Base-by-base conservation (phyloP, 352 stramenopile species). In the Phytophthora sp. region DNA sequence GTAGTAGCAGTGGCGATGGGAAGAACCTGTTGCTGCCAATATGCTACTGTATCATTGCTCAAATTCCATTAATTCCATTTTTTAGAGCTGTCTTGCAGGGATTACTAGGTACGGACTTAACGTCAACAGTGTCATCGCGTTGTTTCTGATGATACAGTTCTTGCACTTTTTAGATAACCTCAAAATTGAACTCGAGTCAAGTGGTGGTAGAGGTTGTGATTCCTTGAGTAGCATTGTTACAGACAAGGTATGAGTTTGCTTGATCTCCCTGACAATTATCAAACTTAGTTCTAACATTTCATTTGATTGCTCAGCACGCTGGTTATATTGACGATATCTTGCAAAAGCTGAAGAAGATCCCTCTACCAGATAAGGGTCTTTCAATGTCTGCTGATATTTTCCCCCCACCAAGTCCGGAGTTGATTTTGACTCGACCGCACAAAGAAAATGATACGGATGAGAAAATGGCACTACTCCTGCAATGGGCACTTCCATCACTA, bases 11-110 rank as follows among this genome's bases (percentile, higher is more conserved):
- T 15, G 32, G 41, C 44, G 52, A 68, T 20, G 24, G 26, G 0
- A 61, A 31, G 12, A 42, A 43, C 9, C n/a, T 77, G 30, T 6
- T 35, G n/a, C 37, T 80, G 2, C 68, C 72, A 5, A 61, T 87
- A 31, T 87, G 77, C 52, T 87, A 85, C 51, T 87, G 77, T 31
- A 64, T 83, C 39, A 63, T 84, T 4, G 78, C 63, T 7, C 73
- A 75, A 48, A 54, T 71, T 38, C 77, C 77, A 18, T 57, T 85
- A 13, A 67, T 85, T 21, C 45, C 70, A 5, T 87, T 84, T 31
- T 85, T 82, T 62, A 49, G 54, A 52, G 54, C 49, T 8, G 17
- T 84, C 2, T 42, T 87, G 4, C 42, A 58, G 26, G 62, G 51
- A 34, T 51, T 87, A 27, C 51, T 83, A 1, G 67, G 75, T 83